phyloP scores from a whole-genome alignment of 306 rosid species.

The Myrica gale region DNA sequence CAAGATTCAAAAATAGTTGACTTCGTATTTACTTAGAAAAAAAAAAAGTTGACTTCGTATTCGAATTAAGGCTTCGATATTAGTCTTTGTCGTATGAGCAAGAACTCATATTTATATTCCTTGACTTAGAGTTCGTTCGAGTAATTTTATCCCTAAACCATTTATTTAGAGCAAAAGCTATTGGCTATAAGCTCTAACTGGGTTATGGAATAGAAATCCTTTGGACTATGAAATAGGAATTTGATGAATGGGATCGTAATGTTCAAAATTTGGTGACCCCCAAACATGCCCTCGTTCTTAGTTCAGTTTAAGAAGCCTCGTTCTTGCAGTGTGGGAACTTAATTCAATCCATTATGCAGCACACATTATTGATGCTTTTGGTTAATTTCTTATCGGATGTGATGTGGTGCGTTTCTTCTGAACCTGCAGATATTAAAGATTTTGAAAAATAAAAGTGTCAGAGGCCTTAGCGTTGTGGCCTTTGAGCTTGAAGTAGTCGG shows the following conservation, averaged over 20 bases:
- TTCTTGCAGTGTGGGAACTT: not conserved
- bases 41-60: not conserved
- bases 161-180: not conserved
- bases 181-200: not conserved
- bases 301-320: not conserved
- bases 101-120: not conserved
- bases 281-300: not conserved
- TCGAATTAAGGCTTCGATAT: not conserved
- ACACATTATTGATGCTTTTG: not conserved
- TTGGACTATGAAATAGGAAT: not conserved
- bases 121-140: not conserved
- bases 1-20: too few relatives aligned
- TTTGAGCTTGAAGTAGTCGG: conserved; percentile 96
- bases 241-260: not conserved
- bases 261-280: not conserved
- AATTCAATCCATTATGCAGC: not conserved
- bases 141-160: not conserved
- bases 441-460: conserved; percentile 63
- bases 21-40: too few relatives aligned
- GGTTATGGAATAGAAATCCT: not conserved
- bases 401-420: not conserved
- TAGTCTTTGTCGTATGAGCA: not conserved
- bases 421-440: conserved; percentile 70
- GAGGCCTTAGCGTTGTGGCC: conserved; percentile 83
- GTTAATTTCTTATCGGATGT: not conserved